A percentile compares a stretch with the other conserved stretches of the same genome.
Conservation (phyloP, 2,329 filamentous ascomycete genomes). For the Arthrobotrys iridis region DNA sequence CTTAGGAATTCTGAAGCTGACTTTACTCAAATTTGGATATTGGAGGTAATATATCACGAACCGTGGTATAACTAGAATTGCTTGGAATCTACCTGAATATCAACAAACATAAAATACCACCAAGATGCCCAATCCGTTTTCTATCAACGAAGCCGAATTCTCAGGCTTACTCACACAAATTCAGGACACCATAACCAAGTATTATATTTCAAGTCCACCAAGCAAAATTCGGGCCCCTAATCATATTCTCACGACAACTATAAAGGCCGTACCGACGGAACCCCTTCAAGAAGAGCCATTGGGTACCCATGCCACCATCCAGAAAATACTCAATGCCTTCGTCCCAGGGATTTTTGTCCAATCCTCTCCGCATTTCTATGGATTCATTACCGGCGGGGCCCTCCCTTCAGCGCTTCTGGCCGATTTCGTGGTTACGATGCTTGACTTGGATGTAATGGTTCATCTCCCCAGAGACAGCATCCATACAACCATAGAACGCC, state of each 20-base stretch:
- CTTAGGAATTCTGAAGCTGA: neutral
- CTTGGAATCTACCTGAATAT: neutral
- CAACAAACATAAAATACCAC: neutral
- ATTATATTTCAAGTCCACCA: constrained; percentile 47
- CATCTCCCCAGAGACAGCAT: constrained; percentile 81
- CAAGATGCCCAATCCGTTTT: constrained; percentile 42
- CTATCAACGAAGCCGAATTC: constrained; percentile 31
- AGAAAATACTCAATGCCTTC: constrained; percentile 38
- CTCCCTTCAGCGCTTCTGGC: constrained; percentile 83
- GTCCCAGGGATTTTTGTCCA: constrained; percentile 43
- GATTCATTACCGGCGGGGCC: constrained; percentile 68
- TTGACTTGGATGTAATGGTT: constrained; percentile 85
- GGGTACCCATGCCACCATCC: constrained; percentile 31
- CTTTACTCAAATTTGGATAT: no score
- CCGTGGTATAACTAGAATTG: neutral
- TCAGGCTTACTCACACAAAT: constrained; percentile 28
- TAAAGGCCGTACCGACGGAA: constrained; percentile 15
- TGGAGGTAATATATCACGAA: no score
- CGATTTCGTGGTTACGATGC: constrained; percentile 81
- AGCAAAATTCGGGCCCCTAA: constrained; percentile 29
- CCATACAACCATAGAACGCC: constrained; percentile 78
- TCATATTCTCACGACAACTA: constrained; percentile 11
- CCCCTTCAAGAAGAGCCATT: neutral
- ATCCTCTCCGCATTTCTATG: constrained; percentile 49
- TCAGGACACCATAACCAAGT: constrained; percentile 38